Conservation (phyloP, 495 filamentous ascomycete species). For the Penicillium coprophilum region DNA sequence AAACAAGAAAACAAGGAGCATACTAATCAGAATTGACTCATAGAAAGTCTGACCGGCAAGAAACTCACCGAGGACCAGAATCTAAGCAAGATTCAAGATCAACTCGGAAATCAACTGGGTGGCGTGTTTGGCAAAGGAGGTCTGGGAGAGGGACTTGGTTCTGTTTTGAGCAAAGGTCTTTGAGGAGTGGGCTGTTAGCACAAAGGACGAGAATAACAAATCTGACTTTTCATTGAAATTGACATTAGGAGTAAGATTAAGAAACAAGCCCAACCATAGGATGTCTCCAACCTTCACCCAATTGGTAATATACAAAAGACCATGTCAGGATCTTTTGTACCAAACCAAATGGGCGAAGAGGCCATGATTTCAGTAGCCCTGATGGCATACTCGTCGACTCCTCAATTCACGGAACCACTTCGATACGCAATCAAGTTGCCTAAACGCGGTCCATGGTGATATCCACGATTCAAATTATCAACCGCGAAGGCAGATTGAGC, state of each 20-base stretch:
- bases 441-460: not conserved
- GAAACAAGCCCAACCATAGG: not conserved
- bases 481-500: no score
- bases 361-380: not conserved
- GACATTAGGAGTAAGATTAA: not conserved
- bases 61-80: constrained; percentile 38
- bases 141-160: constrained; percentile 23
- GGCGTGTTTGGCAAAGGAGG: constrained; percentile 26
- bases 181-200: not conserved
- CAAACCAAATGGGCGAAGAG: not conserved
- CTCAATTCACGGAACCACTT: not conserved
- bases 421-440: not conserved
- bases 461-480: not conserved
- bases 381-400: not conserved
- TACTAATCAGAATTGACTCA: not conserved
- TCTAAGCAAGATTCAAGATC: constrained; percentile 37
- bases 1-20: not conserved
- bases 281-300: not conserved
- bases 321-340: not conserved
- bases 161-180: constrained; percentile 26
- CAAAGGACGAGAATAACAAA: not conserved
- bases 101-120: constrained; percentile 31
- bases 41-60: constrained; percentile 33
- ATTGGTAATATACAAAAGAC: not conserved
- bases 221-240: not conserved